These are phyloP conservation scores for Paecilomyces fulvus DNA, from an alignment of 2,329 filamentous ascomycete genomes.

Conservation along the genomic window DNA sequence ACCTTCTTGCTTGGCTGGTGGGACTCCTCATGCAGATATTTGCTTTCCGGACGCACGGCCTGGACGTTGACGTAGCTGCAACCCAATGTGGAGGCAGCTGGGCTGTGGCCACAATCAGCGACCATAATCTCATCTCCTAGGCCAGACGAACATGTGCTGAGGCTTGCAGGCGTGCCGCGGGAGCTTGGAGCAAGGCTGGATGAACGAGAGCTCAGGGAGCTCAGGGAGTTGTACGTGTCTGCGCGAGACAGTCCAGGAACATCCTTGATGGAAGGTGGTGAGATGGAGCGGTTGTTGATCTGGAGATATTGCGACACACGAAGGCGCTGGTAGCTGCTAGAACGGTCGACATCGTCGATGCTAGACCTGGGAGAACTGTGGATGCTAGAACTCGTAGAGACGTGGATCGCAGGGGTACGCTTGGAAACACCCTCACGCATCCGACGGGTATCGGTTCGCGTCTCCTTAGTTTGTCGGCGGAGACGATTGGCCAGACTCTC, in stretches of 20 bases:
- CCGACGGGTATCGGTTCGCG: conserved; percentile 18
- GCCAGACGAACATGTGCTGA: conserved; percentile 31
- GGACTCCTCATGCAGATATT: conserved; percentile 17
- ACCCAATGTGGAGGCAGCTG: conserved; percentile 20
- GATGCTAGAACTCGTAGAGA: conserved; percentile 19
- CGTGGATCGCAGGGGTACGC: conserved; percentile 19
- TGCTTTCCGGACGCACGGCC: conserved; percentile 20
- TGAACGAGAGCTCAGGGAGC: conserved; percentile 36
- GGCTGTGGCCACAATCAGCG: conserved; percentile 25
- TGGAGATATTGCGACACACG: conserved; percentile 25
- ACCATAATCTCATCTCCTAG: conserved; percentile 27
- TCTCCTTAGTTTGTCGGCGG: conserved; percentile 28
- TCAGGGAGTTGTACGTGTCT: conserved; percentile 32
- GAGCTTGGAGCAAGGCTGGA: conserved; percentile 37
- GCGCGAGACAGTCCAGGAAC: conserved; percentile 35
- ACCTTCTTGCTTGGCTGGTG: conserved; percentile 35
- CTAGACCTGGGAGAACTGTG: conserved; percentile 20
- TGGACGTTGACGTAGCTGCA: conserved; percentile 29
- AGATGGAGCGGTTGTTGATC: conserved; percentile 28
- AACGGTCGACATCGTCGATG: conserved; percentile 24
- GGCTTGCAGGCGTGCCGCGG: conserved; percentile 35
- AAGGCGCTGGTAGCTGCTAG: conserved; percentile 29
- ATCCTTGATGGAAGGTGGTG: conserved; percentile 37
- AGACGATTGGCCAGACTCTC: conserved; percentile 28
- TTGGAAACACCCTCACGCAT: conserved; percentile 11